Percentiles rank a stretch among this genome's conserved stretches.
phyloP scores from a whole-genome alignment of 2,329 filamentous ascomycete species.

The Paecilomyces sp. region DNA sequence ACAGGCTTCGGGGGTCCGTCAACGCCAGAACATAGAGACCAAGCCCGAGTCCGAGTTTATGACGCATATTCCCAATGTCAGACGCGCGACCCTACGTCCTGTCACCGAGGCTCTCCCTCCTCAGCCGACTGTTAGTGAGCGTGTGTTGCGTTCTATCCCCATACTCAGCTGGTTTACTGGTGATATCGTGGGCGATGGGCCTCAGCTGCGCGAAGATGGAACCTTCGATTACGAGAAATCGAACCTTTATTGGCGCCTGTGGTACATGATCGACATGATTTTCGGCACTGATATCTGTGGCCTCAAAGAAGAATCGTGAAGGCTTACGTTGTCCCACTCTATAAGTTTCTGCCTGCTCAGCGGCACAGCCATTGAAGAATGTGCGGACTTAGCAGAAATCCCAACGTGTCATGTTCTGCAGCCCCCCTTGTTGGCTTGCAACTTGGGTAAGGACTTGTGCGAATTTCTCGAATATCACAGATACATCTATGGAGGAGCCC shows the following conservation, averaged over 20 bases:
- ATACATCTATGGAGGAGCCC: neutral
- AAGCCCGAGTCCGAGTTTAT: slow-evolving; percentile 39
- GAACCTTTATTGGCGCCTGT: slow-evolving; percentile 54
- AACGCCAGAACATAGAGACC: slow-evolving; percentile 19
- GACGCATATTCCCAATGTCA: slow-evolving; percentile 59
- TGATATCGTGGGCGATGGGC: slow-evolving; percentile 41
- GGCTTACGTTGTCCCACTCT: neutral
- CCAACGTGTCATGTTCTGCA: neutral
- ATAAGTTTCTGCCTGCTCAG: neutral
- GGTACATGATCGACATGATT: slow-evolving; percentile 49
- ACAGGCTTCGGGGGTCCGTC: slow-evolving; percentile 15
- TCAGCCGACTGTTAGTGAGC: slow-evolving; percentile 58
- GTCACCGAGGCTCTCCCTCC: slow-evolving; percentile 65
- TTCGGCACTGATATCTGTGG: slow-evolving; percentile 58
- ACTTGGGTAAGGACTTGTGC: too few relatives aligned
- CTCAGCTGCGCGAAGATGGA: slow-evolving; percentile 38
- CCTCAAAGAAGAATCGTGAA: slow-evolving; percentile 44
- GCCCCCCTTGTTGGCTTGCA: neutral
- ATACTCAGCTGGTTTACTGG: slow-evolving; percentile 65
- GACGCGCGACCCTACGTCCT: slow-evolving; percentile 57
- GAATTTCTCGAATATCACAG: neutral
- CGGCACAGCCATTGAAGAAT: neutral
- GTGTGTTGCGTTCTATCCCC: slow-evolving; percentile 58
- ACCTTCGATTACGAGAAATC: slow-evolving; percentile 63
- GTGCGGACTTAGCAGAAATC: neutral